A percentile compares a stretch with the other conserved stretches of the same genome.
phyloP scores from a whole-genome alignment of 768 basidiomycete species.

The Dioszegia hungarica region DNA sequence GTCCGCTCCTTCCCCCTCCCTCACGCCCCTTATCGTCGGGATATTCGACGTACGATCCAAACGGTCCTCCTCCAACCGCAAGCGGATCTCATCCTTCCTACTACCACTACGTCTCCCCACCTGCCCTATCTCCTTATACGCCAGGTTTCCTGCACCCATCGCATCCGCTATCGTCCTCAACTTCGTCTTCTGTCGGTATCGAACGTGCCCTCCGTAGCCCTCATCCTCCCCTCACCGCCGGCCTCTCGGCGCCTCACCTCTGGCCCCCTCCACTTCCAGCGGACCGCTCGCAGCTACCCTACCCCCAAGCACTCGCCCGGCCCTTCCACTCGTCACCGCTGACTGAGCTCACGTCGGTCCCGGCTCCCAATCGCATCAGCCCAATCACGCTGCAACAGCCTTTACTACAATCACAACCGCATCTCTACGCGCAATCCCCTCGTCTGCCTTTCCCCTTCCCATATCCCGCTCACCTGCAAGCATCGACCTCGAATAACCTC shows the following conservation, averaged over 20 bases:
- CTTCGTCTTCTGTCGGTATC: conserved; percentile 9
- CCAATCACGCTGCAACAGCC: background rate
- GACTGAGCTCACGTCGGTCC: conserved; percentile 11
- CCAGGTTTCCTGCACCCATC: conserved; percentile 13
- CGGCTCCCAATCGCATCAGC: conserved; percentile 11
- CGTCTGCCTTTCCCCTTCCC: conserved; percentile 9
- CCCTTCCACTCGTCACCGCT: conserved; percentile 15
- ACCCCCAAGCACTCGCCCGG: background rate
- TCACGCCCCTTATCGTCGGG: background rate
- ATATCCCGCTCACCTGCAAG: background rate
- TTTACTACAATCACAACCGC: background rate
- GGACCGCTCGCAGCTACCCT: conserved; percentile 1
- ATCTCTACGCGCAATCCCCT: conserved; percentile 1
- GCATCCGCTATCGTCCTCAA: conserved; percentile 13
- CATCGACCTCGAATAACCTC: background rate
- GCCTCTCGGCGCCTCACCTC: conserved; percentile 5
- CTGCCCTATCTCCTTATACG: conserved; percentile 5
- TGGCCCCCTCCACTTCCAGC: conserved; percentile 11
- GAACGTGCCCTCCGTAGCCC: conserved; percentile 21
- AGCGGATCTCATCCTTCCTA: background rate
- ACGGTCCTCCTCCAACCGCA: background rate
- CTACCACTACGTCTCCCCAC: conserved; percentile 5
- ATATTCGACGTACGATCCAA: background rate
- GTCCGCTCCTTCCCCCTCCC: background rate
- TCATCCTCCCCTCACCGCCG: conserved; percentile 26